A percentile compares a stretch with the other conserved stretches of the same genome.
phyloP scores from a whole-genome alignment of 2,329 filamentous ascomycete species.

The Trichoderma atroviride region DNA sequence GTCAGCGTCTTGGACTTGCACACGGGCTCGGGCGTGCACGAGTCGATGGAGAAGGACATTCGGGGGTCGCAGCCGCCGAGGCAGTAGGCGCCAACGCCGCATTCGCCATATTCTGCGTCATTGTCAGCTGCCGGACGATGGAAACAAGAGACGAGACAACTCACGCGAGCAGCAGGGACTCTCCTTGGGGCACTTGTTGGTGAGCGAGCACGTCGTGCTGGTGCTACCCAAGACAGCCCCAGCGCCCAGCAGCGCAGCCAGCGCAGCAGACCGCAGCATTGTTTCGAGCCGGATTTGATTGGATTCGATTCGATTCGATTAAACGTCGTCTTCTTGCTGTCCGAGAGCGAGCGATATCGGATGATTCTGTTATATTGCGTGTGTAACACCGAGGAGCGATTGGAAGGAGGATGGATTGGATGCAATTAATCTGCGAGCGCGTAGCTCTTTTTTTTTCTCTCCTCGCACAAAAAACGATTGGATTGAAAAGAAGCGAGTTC shows the following conservation, averaged over 20 bases:
- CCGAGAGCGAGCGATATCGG: conserved; percentile 3
- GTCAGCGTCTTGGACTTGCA: conserved; percentile 76
- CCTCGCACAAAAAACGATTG: not conserved
- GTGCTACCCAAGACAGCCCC: conserved; percentile 37
- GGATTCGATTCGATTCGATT: not conserved
- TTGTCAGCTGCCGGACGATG: not conserved
- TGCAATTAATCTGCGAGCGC: not conserved
- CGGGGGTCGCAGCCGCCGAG: conserved; percentile 91
- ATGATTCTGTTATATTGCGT: not conserved
- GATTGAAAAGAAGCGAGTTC: not conserved
- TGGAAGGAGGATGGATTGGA: not conserved
- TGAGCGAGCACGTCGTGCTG: conserved; percentile 48
- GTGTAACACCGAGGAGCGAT: not conserved
- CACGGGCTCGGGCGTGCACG: conserved; percentile 81
- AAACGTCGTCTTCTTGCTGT: not conserved
- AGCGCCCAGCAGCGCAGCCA: conserved; percentile 40
- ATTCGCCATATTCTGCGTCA: conserved; percentile 70
- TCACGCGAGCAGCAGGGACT: conserved; percentile 80
- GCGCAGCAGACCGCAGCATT: conserved; percentile 40
- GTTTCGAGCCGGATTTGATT: not conserved
- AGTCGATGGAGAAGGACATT: conserved; percentile 78
- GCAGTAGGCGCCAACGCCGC: conserved; percentile 92
- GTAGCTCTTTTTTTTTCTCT: not conserved
- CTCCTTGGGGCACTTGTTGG: conserved; percentile 67
- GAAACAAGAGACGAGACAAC: conserved; percentile 40